Evolutionary conservation across 2,329 filamentous ascomycete species (phyloP).

Genomic region (Pseudogymnoascus sp.): DNA sequence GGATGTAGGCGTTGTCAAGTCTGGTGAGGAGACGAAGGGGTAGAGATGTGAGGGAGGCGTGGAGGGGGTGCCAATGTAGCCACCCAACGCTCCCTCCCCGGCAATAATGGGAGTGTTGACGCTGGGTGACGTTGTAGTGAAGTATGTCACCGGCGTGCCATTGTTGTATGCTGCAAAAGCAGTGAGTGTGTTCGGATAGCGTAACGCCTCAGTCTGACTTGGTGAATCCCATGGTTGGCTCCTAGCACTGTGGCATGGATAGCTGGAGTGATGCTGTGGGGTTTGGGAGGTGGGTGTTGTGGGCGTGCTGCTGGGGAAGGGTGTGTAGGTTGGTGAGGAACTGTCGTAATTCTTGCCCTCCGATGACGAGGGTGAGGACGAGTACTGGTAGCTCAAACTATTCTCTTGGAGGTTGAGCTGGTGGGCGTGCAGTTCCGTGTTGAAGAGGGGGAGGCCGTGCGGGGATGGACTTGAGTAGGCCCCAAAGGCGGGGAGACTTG

Average conservation of each 20-base stretch:
- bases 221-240: not conserved
- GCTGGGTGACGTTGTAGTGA: not conserved
- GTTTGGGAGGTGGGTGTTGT: not conserved
- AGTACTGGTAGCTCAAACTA: not conserved
- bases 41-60: not conserved
- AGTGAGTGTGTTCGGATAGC: not conserved
- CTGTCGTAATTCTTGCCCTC: not conserved
- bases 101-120: not conserved
- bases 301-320: not conserved
- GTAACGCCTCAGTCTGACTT: not conserved
- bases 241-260: not conserved
- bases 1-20: not conserved
- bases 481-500: not conserved
- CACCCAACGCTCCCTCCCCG: not conserved
- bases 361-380: not conserved
- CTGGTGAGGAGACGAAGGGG: not conserved
- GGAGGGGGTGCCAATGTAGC: not conserved
- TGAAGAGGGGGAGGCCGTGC: not conserved
- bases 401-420: not conserved
- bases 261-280: not conserved
- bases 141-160: not conserved
- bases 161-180: not conserved
- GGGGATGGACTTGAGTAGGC: not conserved
- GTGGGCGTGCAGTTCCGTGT: not conserved
- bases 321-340: not conserved